Evolutionary conservation across 1,284 basidiomycete genomes (phyloP).

Genomic region (Marasmius tenuissimus): DNA sequence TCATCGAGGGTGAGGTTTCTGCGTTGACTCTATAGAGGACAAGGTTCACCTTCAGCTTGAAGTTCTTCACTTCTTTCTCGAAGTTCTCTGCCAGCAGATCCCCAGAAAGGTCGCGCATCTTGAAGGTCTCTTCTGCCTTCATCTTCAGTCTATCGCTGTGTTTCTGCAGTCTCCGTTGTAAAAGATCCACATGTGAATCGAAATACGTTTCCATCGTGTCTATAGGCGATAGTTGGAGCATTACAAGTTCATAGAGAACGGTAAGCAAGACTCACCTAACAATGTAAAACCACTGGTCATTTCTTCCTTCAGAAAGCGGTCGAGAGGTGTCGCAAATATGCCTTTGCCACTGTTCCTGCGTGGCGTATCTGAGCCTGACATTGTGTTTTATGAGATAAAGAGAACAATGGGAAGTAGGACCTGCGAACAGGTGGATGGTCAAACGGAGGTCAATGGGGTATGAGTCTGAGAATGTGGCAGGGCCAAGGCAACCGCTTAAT

Average conservation of each 20-base stretch:
- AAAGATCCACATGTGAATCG: conserved; percentile 86
- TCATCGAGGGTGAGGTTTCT: conserved; percentile 4
- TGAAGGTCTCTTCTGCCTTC: conserved; percentile 70
- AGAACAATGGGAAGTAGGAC: background rate
- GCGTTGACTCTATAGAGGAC: background rate
- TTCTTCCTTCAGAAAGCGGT: conserved; percentile 44
- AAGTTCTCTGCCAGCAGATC: conserved; percentile 73
- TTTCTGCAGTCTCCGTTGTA: conserved; percentile 85
- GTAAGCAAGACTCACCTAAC: conserved; percentile 1
- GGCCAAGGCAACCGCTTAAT: background rate
- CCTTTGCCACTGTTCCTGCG: conserved; percentile 27
- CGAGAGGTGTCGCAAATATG: conserved; percentile 40
- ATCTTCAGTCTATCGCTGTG: conserved; percentile 81
- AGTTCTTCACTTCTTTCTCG: conserved; percentile 81
- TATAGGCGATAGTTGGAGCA: conserved; percentile 22
- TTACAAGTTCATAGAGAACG: background rate
- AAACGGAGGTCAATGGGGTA: background rate
- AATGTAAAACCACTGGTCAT: conserved; percentile 21
- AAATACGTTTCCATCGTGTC: conserved; percentile 90
- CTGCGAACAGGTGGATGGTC: background rate
- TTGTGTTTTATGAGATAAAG: conserved; percentile 15
- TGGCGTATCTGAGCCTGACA: conserved; percentile 41
- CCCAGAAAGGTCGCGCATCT: conserved; percentile 67
- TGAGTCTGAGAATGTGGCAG: background rate
- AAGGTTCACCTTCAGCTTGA: conserved; percentile 57